Conservation (phyloP, 2,329 filamentous ascomycete species). For the Didymella pinodella region DNA sequence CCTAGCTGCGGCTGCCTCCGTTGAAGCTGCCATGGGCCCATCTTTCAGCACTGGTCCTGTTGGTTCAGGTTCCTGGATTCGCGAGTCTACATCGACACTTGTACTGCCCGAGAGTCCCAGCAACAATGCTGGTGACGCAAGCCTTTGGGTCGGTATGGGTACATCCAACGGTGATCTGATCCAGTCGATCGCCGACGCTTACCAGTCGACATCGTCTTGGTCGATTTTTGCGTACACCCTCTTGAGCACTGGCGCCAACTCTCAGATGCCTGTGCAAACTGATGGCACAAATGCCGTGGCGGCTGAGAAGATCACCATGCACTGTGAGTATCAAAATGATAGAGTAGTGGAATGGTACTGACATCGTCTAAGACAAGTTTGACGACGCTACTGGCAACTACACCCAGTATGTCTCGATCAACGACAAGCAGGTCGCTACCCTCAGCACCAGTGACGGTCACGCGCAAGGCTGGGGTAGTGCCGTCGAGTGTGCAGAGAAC, state of each 20-base stretch:
- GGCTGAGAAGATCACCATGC: constrained; percentile 53
- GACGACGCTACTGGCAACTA: constrained; percentile 53
- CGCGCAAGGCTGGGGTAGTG: constrained; percentile 55
- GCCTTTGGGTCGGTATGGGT: constrained; percentile 62
- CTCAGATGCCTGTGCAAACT: constrained; percentile 49
- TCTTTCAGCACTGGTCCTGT: constrained; percentile 54
- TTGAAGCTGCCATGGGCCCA: constrained; percentile 36
- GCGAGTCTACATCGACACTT: constrained; percentile 56
- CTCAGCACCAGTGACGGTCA: constrained; percentile 57
- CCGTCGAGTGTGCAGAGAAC: constrained; percentile 52
- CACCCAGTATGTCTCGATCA: constrained; percentile 52
- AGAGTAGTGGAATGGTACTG: neutral
- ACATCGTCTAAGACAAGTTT: constrained; percentile 46
- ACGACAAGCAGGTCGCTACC: constrained; percentile 51
- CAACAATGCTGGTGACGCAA: constrained; percentile 46
- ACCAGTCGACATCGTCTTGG: constrained; percentile 48
- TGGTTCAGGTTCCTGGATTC: constrained; percentile 53
- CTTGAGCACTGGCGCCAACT: constrained; percentile 39
- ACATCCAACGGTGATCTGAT: constrained; percentile 60
- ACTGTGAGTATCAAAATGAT: constrained; percentile 35
- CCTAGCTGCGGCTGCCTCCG: constrained; percentile 22
- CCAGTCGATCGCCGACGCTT: constrained; percentile 53
- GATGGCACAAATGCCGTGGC: constrained; percentile 32
- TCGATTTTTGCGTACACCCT: constrained; percentile 56
- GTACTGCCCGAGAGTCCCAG: constrained; percentile 53